A percentile compares a stretch with the other conserved stretches of the same genome.
Conservation (phyloP, 225 moss, liverwort and hornwort genomes). For the Anthoceros angustus region DNA sequence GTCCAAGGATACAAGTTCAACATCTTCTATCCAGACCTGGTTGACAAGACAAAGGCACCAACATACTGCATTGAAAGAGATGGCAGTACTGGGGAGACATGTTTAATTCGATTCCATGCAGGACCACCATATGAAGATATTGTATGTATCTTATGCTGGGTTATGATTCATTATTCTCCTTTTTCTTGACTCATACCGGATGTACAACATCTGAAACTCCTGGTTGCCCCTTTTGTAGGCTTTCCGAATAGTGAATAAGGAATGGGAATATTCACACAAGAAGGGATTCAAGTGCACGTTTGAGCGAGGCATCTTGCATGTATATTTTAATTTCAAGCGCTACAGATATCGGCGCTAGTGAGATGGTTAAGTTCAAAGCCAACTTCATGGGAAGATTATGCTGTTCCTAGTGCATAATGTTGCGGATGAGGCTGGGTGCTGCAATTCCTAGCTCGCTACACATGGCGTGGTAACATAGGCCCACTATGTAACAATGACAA, state of each 20-base stretch:
- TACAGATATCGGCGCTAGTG: slow-evolving; percentile 73
- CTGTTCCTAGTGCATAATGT: no score
- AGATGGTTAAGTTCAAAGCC: background rate
- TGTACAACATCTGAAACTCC: background rate
- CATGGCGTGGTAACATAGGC: no score
- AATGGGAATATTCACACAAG: slow-evolving; percentile 93
- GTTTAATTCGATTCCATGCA: slow-evolving; percentile 77
- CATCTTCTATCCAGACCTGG: slow-evolving; percentile 87
- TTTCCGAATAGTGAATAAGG: slow-evolving; percentile 89
- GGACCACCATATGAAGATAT: slow-evolving; percentile 96
- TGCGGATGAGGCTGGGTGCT: no score
- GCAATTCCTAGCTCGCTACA: no score
- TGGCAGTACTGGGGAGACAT: slow-evolving; percentile 75
- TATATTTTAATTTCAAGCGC: slow-evolving; percentile 87
- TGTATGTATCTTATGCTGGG: slow-evolving; percentile 17
- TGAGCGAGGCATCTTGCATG: slow-evolving; percentile 82
- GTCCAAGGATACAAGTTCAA: slow-evolving; percentile 98
- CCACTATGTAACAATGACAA: no score
- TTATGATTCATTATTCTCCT: background rate
- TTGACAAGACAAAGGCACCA: slow-evolving; percentile 75
- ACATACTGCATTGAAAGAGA: slow-evolving; percentile 69
- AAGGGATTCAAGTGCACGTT: slow-evolving; percentile 98
- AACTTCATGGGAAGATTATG: no score
- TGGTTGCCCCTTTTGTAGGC: slow-evolving; percentile 19
- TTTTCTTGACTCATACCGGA: background rate